Percentiles rank a stretch among this genome's conserved stretches.
Conservation (phyloP, 208 protist species). For the Zelonia costaricensis region DNA sequence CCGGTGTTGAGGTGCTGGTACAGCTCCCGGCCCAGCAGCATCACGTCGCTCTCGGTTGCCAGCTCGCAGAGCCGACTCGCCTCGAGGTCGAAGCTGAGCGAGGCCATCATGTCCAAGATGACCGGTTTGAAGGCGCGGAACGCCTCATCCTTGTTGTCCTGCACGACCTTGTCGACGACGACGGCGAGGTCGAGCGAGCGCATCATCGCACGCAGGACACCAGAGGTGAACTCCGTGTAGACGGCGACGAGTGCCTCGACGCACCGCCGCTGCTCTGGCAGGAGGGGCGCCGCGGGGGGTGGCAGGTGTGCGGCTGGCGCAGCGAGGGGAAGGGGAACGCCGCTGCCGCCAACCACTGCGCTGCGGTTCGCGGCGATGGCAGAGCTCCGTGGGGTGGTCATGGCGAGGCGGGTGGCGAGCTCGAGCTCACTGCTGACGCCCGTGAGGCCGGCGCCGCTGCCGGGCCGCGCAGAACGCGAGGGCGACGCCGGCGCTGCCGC, state of each 20-base stretch:
- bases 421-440: slow-evolving; percentile 2
- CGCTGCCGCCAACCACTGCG: too few relatives aligned
- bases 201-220: slow-evolving; percentile 55
- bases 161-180: slow-evolving; percentile 51
- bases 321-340: too few relatives aligned
- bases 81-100: slow-evolving; percentile 61
- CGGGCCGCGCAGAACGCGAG: too few relatives aligned
- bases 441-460: background rate
- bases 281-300: slow-evolving; percentile 9
- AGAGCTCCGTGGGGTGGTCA: too few relatives aligned
- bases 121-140: slow-evolving; percentile 70
- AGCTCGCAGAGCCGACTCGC: slow-evolving; percentile 46
- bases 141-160: slow-evolving; percentile 47
- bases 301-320: slow-evolving; percentile 2
- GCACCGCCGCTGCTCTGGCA: slow-evolving; percentile 10
- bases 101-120: slow-evolving; percentile 57
- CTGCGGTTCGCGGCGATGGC: too few relatives aligned
- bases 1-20: slow-evolving; percentile 49
- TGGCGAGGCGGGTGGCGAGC: background rate
- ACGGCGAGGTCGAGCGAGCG: slow-evolving; percentile 45
- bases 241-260: slow-evolving; percentile 46
- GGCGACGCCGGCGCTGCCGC: background rate
- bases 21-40: slow-evolving; percentile 35
- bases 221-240: slow-evolving; percentile 57
- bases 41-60: slow-evolving; percentile 53